Base-by-base conservation (phyloP, 192 early-diverging fungal genomes). In the Coemansia asiatica region DNA sequence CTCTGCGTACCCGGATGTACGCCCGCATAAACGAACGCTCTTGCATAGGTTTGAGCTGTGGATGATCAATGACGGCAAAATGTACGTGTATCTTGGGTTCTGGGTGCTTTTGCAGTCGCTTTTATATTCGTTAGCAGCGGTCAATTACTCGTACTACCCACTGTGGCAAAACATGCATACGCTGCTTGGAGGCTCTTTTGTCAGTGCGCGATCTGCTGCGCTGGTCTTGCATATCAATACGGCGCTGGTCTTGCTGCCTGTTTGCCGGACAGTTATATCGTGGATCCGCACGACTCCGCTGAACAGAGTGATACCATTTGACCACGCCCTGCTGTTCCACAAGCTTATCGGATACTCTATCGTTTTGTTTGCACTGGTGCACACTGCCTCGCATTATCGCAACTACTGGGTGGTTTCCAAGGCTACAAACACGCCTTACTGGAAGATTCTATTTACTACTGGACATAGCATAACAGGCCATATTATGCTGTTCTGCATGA, bases 401-500 rank as follows among this genome's bases (percentile, higher is more conserved):
- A 94, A 95, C 76, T 94, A 89, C 79, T 83, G 83, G 54, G 70
- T 65, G 21, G 67, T 72, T 29, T 50, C 65, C n/a, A 63, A 73
- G 28, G 67, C 63, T 12, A 62, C 64, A 5, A 62, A 48, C 4
- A 64, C 68, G 56, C 70, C 64, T 15, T 71, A 74, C 35, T 88
- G 86, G 31, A 67, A 67, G 27, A 67, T 90, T 65, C 75, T 88
- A 19, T 75, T 88, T 9, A 55, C 86, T 31, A 87, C 85, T 3
- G 92, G 92, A 18, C 92, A 92, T 15, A 92, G 92, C 56, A 76
- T 88, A 28, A 92, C 91, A 5, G 92, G 92, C 6, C 91, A 93
- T 69, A 66, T 93, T n/a, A 85, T 93, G 58, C 66, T 88, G 25
- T 57, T 90, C 25, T 71, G 86, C 16, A 88, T 94, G 51, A 87